Percentiles rank a stretch among this genome's conserved stretches.
phyloP scores from a whole-genome alignment of 139 green algal genomes.

The Chlorella sp. region DNA sequence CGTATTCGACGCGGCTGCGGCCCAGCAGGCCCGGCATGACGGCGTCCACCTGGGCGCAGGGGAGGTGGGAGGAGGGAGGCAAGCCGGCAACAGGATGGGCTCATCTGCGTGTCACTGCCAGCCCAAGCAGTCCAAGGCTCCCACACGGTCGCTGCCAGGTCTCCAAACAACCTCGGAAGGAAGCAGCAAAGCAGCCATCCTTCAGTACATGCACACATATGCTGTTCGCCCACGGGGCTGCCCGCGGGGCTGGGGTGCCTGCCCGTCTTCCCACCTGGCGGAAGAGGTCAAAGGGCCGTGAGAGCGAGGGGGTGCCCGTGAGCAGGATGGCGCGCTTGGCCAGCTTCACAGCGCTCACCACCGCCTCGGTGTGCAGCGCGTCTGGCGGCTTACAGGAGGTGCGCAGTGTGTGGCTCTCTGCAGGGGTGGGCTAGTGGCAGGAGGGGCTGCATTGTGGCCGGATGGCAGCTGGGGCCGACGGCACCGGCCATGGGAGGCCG shows the following conservation, averaged over 20 bases:
- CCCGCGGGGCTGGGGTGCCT: not conserved
- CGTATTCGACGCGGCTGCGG: conserved; percentile 79
- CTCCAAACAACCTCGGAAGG: not conserved
- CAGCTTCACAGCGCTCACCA: conserved; percentile 45
- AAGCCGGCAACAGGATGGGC: not conserved
- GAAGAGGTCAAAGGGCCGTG: conserved; percentile 88
- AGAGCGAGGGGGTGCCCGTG: conserved; percentile 89
- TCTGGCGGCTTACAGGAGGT: conserved; percentile 70
- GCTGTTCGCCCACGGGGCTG: not conserved
- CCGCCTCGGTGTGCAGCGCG: conserved; percentile 76
- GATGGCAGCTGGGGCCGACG: no score
- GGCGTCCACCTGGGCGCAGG: conserved; percentile 71
- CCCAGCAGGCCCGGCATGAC: conserved; percentile 84
- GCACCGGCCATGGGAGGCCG: conserved; percentile 59
- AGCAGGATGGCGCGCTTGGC: conserved; percentile 78
- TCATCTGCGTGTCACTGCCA: not conserved
- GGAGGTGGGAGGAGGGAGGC: not conserved
- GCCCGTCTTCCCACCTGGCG: conserved; percentile 60
- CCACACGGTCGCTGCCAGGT: no score
- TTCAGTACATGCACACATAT: not conserved
- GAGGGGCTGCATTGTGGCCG: conserved; percentile 68
- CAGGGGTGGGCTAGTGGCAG: not conserved
- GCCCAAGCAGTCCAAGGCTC: no score
- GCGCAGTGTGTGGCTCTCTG: conserved; percentile 62
- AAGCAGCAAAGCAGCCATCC: not conserved